These are phyloP conservation scores for Sarocladium oryzae DNA, from an alignment of 2,329 filamentous ascomycete genomes.

Conservation along the genomic window DNA sequence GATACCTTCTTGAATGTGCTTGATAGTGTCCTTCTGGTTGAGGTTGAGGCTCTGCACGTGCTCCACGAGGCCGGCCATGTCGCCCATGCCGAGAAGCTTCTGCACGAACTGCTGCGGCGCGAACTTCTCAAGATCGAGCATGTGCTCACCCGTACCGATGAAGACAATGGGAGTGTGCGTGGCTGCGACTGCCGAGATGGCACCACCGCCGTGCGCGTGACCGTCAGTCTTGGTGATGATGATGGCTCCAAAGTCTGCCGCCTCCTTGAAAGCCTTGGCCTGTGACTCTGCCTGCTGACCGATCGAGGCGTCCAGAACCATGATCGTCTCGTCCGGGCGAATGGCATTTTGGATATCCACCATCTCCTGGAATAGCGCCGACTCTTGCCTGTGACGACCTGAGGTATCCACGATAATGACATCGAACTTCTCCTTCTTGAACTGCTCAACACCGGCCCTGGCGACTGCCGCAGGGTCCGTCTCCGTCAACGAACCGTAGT, in stretches of 20 bases:
- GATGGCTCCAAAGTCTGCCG: slow-evolving; percentile 93
- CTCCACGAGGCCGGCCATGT: slow-evolving; percentile 90
- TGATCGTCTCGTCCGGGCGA: slow-evolving; percentile 90
- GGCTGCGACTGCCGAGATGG: slow-evolving; percentile 93
- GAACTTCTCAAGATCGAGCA: slow-evolving; percentile 90
- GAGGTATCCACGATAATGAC: slow-evolving; percentile 98
- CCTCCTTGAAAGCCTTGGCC: slow-evolving; percentile 93
- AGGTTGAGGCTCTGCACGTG: slow-evolving; percentile 94
- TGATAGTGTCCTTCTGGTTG: slow-evolving; percentile 98
- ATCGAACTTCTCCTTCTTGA: slow-evolving; percentile 98
- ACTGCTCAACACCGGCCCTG: slow-evolving; percentile 93
- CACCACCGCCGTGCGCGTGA: slow-evolving; percentile 89
- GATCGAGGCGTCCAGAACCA: slow-evolving; percentile 95
- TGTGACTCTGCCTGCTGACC: slow-evolving; percentile 94
- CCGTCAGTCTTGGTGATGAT: slow-evolving; percentile 99
- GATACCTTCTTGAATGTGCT: slow-evolving; percentile 94
- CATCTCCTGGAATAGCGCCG: slow-evolving; percentile 96
- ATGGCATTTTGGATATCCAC: slow-evolving; percentile 90
- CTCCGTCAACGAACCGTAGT: slow-evolving; percentile 94
- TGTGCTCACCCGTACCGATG: slow-evolving; percentile 94
- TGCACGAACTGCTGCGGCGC: slow-evolving; percentile 88
- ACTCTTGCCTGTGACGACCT: slow-evolving; percentile 89
- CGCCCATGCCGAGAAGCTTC: slow-evolving; percentile 94
- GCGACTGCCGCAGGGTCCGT: slow-evolving; percentile 93
- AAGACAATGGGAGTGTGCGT: slow-evolving; percentile 97